phyloP scores from a whole-genome alignment of 768 basidiomycete genomes.

The Polyporus arcularius region DNA sequence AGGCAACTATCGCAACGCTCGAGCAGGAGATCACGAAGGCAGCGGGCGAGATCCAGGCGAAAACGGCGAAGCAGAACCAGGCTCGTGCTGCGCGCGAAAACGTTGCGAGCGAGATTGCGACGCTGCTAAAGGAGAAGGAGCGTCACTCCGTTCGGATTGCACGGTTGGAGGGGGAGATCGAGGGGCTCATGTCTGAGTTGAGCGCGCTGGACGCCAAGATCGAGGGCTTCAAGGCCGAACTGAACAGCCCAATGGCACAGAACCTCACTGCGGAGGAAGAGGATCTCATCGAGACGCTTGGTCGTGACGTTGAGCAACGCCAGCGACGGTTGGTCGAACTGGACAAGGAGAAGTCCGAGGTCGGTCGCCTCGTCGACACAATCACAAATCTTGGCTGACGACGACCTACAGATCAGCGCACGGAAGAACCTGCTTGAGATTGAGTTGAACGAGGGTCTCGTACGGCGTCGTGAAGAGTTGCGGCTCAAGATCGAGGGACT shows the following conservation, averaged over 20 bases:
- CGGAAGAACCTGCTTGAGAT: slow-evolving; percentile 85
- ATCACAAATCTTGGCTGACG: background rate
- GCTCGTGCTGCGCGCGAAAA: slow-evolving; percentile 68
- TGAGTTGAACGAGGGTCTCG: slow-evolving; percentile 87
- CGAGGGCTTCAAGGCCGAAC: slow-evolving; percentile 65
- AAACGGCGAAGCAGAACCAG: slow-evolving; percentile 69
- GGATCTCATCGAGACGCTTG: slow-evolving; percentile 60
- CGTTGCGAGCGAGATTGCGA: slow-evolving; percentile 60
- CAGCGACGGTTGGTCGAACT: slow-evolving; percentile 72
- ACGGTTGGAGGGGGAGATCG: slow-evolving; percentile 65
- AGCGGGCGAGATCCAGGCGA: slow-evolving; percentile 70
- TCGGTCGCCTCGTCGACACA: slow-evolving; percentile 33
- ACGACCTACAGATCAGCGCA: slow-evolving; percentile 37
- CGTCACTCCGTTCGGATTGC: slow-evolving; percentile 58
- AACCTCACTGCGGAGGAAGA: slow-evolving; percentile 77
- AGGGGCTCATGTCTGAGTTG: slow-evolving; percentile 75
- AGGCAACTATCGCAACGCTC: slow-evolving; percentile 60
- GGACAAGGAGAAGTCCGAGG: slow-evolving; percentile 69
- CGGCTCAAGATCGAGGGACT: slow-evolving; percentile 72
- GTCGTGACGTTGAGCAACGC: slow-evolving; percentile 73
- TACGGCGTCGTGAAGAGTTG: slow-evolving; percentile 78
- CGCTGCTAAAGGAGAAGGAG: slow-evolving; percentile 70
- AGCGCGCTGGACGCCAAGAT: slow-evolving; percentile 60
- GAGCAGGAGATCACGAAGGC: slow-evolving; percentile 87
- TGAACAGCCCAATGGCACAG: slow-evolving; percentile 73